Evolutionary conservation across 2,329 filamentous ascomycete genomes (phyloP).

Genomic region (Ophiostoma perfectum): DNA sequence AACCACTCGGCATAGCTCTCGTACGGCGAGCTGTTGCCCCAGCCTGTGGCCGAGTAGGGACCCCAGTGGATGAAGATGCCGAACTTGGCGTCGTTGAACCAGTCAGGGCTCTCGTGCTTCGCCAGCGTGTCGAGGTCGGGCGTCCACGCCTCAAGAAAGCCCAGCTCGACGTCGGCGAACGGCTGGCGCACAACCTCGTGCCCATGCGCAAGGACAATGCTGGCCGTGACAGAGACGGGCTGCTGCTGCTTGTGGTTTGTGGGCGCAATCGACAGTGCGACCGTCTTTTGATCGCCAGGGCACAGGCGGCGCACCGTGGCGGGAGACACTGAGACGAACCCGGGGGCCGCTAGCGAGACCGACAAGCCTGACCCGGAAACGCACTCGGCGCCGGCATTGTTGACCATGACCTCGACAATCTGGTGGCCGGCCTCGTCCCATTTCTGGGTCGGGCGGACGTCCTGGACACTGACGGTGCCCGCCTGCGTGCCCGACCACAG

Average conservation of each 20-base stretch:
- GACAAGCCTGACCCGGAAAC: conserved; percentile 30
- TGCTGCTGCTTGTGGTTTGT: conserved; percentile 27
- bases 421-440: conserved; percentile 34
- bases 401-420: conserved; percentile 39
- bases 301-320: conserved; percentile 38
- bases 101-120: conserved; percentile 42
- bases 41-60: conserved; percentile 50
- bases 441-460: conserved; percentile 41
- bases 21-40: conserved; percentile 42
- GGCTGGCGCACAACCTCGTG: conserved; percentile 5
- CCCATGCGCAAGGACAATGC: conserved; percentile 3
- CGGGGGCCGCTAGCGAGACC: conserved; percentile 32
- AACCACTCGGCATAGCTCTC: conserved; percentile 44
- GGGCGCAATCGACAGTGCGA: neutral
- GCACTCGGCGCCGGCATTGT: conserved; percentile 37
- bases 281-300: conserved; percentile 39
- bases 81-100: conserved; percentile 52
- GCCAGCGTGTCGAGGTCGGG: conserved; percentile 32
- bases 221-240: conserved; percentile 5
- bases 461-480: conserved; percentile 32
- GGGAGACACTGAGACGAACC: conserved; percentile 41
- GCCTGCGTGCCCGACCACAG: conserved; percentile 30
- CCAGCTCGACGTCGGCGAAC: conserved; percentile 14
- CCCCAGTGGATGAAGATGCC: conserved; percentile 60
- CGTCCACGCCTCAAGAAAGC: conserved; percentile 22